Percentiles rank a stretch among this genome's conserved stretches.
Conservation (phyloP, 2,329 filamentous ascomycete species). For the Fusarium sp. region DNA sequence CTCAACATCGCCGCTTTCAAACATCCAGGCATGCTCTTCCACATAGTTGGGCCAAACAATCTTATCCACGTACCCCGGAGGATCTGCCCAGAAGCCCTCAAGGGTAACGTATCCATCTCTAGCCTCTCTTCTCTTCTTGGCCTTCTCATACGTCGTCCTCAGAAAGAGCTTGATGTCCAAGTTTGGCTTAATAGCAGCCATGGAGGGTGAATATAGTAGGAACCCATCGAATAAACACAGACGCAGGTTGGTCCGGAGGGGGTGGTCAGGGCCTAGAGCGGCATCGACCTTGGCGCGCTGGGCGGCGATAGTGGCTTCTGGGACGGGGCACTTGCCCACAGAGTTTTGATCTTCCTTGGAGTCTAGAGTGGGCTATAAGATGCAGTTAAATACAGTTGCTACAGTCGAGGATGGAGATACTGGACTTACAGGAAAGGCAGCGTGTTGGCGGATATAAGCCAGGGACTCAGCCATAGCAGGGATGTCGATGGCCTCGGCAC, state of each 20-base stretch:
- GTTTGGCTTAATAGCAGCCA: conserved; percentile 67
- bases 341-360: conserved; percentile 72
- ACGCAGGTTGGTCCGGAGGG: conserved; percentile 54
- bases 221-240: conserved; percentile 91
- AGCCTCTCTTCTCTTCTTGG: conserved; percentile 75
- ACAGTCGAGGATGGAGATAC: background rate
- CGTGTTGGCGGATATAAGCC: conserved; percentile 76
- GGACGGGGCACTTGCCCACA: conserved; percentile 67
- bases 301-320: conserved; percentile 60
- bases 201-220: conserved; percentile 76
- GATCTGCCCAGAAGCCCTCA: conserved; percentile 95
- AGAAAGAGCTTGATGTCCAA: conserved; percentile 86
- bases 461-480: conserved; percentile 76
- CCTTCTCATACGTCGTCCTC: conserved; percentile 73
- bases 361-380: conserved; percentile 49
- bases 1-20: conserved; percentile 76
- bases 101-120: conserved; percentile 83
- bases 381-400: background rate
- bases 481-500: conserved; percentile 81
- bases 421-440: conserved; percentile 70
- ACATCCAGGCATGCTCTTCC: conserved; percentile 83
- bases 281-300: conserved; percentile 62
- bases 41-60: conserved; percentile 98
- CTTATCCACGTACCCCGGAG: conserved; percentile 91
- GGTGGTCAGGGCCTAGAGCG: conserved; percentile 61